Percentiles rank a stretch among this genome's conserved stretches.
Evolutionary conservation across 2,329 filamentous ascomycete species (phyloP).

Genomic region (Trichoderma gracile): DNA sequence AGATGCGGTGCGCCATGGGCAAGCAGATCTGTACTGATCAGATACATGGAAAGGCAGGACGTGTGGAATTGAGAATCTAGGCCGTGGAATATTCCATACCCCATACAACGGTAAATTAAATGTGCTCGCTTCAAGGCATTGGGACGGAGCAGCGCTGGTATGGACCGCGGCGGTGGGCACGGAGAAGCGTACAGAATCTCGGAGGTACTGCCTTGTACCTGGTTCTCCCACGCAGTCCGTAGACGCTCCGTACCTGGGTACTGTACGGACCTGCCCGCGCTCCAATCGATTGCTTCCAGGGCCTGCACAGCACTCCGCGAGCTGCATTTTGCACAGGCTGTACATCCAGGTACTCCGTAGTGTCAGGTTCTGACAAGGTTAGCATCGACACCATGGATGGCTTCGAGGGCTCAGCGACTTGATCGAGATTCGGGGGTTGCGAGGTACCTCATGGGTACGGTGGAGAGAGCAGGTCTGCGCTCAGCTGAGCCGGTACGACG

Average conservation of each 20-base stretch:
- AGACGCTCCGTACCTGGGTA: not conserved
- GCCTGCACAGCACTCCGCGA: not conserved
- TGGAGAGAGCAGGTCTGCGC: slow-evolving; percentile 1
- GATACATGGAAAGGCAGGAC: not conserved
- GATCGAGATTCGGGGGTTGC: not conserved
- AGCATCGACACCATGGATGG: not conserved
- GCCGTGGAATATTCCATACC: slow-evolving; percentile 19
- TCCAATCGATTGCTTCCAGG: too few relatives aligned
- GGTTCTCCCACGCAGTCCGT: too few relatives aligned
- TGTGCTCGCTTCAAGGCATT: slow-evolving; percentile 4
- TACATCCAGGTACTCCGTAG: too few relatives aligned
- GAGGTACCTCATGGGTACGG: not conserved
- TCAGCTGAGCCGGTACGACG: not conserved
- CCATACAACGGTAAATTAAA: slow-evolving; percentile 19
- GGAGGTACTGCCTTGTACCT: too few relatives aligned
- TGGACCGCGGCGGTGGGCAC: not conserved
- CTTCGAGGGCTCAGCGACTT: not conserved
- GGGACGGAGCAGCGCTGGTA: not conserved
- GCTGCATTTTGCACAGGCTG: not conserved
- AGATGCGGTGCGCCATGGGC: not conserved
- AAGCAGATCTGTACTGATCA: too few relatives aligned
- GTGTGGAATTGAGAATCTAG: slow-evolving; percentile 6
- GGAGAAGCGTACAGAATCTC: not conserved
- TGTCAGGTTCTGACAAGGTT: not conserved
- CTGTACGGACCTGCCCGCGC: not conserved